Evolutionary conservation across 2,329 filamentous ascomycete genomes (phyloP), one percentile per base, ranked within the genome.

Genomic region (Chaetomiaceae sp.): DNA sequence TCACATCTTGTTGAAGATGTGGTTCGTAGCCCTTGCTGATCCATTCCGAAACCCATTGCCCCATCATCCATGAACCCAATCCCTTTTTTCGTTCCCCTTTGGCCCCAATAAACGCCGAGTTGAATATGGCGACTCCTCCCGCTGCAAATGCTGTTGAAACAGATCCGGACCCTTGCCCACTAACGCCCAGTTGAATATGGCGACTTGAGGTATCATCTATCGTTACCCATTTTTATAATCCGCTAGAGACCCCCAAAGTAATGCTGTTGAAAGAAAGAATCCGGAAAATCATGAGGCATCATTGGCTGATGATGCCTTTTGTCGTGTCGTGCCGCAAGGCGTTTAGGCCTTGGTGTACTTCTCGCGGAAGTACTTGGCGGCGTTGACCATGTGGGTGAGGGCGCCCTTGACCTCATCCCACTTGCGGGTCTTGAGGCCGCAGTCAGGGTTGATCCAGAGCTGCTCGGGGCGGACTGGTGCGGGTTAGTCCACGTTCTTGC

Each of bases 391-490:
- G 86, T 96, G 96, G 79, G 78, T 79, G 70, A 99, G 79, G 55
- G 92, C 89, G 70, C 90, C 90, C 87, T 96, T 97, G 75, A 91
- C 96, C 85, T 99, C 92, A 75, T 88, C 84, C 92, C 94, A 97
- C 80, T 95, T 88, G 67, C 94, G 89, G 66, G 94, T 99, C 90
- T 99, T 99, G 57, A 99, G 85, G 81, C 94, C 94, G 71, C 94
- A 99, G 81, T 99, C 94, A 65, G 94, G 94, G 82, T 99, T 92
- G 79, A 97, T 89, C 94, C 94, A 99, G 72, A 99, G 89, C 84
- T 99, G 94, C 70, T 96, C 91, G 56, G 91, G 91, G 52, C 59
- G 59, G 55, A 63, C 58, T 60, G 45, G 43, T 36, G 40, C 15
- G 12, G 37, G 51, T 58, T 49, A 56, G 58, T 34, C 8, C 14